Conservation (phyloP, 208 protist species). For the Tritrichomonas foetus region DNA sequence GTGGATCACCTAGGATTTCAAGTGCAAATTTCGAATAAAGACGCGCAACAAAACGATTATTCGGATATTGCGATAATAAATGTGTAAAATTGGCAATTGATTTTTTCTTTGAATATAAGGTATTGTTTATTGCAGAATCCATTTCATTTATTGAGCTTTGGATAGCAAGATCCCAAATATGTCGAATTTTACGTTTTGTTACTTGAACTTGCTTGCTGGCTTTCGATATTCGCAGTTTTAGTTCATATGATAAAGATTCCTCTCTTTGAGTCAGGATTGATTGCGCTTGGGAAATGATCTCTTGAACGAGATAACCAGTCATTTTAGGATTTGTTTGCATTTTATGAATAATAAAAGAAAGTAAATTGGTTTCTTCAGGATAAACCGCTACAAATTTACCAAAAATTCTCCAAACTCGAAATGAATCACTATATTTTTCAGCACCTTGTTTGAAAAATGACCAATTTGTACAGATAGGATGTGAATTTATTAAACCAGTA, state of each 20-base stretch:
- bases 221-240: too few relatives aligned
- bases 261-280: too few relatives aligned
- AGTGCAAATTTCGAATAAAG: background rate
- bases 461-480: background rate
- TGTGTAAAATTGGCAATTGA: background rate
- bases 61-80: background rate
- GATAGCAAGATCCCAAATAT: background rate
- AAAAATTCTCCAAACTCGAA: background rate
- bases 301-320: too few relatives aligned
- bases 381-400: background rate
- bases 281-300: too few relatives aligned
- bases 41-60: background rate
- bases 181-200: background rate
- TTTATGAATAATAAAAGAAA: background rate
- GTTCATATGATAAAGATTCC: too few relatives aligned
- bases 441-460: background rate
- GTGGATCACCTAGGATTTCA: background rate
- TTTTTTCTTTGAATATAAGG: background rate
- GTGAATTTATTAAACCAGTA: background rate
- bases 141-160: background rate
- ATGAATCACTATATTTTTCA: background rate
- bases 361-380: background rate
- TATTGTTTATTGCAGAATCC: background rate
- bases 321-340: background rate
- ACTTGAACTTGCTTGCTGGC: too few relatives aligned